Evolutionary conservation across 106 monocot genomes (phyloP), one percentile per base, ranked within the genome.

Genomic region (Dendrobium nobile): DNA sequence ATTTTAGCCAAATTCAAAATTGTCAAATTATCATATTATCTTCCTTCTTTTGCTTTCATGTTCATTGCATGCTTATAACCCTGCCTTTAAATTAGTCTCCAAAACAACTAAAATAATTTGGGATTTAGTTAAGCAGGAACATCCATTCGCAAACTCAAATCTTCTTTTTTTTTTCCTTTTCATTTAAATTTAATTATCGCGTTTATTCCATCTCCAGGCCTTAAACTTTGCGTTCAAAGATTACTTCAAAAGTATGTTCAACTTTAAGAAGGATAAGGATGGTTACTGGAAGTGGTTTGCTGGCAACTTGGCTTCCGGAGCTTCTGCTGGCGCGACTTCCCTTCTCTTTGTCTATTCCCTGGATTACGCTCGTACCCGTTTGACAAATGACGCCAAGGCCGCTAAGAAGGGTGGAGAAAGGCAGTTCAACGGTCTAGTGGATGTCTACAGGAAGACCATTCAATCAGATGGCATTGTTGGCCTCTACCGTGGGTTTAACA

Each of bases 211-310:
- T 2, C 67, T 41, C 11, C 43, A 87, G 89, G 89, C 89, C 17
- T 72, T 89, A 80, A 89, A 89, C 79, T 89, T 89, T 73, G 89
- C 89, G 2, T 89, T 89, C 89, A 89, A 89, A 84, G 89, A 89
- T 75, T 81, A 89, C 79, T 89, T 89, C 82, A 89, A 89, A 79
- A 86, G 84, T 61, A 48, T 89, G 79, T 89, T 89, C 80, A 86
- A 89, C 77, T 84, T 83, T 45, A 89, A 89, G 84, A 89, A 89
- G 72, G 88, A 89, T 27, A 85, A 20, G 48, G 88, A 88, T 83
- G 88, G 88, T 18, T 88, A 88, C 54, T 88, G 88, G 88, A 77
- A 77, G 33, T 89, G 89, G 89, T 89, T 89, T 77, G 89, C 79
- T 45, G 89, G 89, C 9, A 89, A 89, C 77, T 84, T 89, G n/a